These are phyloP conservation scores for Ceratocystis eucalypticola DNA, from an alignment of 2,329 filamentous ascomycete species.

Conservation along the genomic window DNA sequence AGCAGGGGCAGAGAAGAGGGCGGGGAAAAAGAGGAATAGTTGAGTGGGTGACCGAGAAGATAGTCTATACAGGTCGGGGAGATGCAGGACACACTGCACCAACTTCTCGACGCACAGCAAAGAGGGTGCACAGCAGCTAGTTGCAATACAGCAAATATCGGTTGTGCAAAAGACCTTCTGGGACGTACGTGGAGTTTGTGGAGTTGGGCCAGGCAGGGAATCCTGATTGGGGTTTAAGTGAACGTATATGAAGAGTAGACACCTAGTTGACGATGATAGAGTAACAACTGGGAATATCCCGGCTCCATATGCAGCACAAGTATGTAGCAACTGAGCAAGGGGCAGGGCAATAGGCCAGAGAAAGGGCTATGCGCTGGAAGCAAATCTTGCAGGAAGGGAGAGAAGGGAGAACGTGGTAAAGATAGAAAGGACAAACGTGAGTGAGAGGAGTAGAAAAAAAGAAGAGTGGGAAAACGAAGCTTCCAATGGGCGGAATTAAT, in stretches of 20 bases:
- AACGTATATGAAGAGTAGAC: conserved; percentile 13
- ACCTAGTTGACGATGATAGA: conserved; percentile 12
- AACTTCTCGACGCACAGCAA: neutral
- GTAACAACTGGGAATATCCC: conserved; percentile 17
- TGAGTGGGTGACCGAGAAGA: neutral
- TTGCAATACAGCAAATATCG: conserved; percentile 10
- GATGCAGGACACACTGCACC: neutral
- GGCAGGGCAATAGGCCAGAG: conserved; percentile 17
- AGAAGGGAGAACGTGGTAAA: conserved; percentile 1
- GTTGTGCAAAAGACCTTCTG: conserved; percentile 6
- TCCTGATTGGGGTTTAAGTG: conserved; percentile 16
- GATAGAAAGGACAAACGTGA: conserved; percentile 12
- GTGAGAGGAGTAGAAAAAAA: conserved; percentile 1
- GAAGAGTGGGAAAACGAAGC: neutral
- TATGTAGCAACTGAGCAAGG: conserved; percentile 15
- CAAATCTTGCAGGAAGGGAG: conserved; percentile 12
- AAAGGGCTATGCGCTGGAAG: conserved; percentile 14
- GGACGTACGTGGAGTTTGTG: conserved; percentile 11
- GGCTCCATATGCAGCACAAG: conserved; percentile 15
- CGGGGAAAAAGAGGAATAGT: neutral
- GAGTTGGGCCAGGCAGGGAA: conserved; percentile 10
- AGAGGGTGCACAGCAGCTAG: neutral
- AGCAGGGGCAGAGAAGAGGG: neutral
- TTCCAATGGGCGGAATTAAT: conserved; percentile 1
- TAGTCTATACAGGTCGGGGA: conserved; percentile 1